A percentile compares a stretch with the other conserved stretches of the same genome.
Evolutionary conservation across 306 rosid genomes (phyloP).

Genomic region (Begonia peltatifolia): DNA sequence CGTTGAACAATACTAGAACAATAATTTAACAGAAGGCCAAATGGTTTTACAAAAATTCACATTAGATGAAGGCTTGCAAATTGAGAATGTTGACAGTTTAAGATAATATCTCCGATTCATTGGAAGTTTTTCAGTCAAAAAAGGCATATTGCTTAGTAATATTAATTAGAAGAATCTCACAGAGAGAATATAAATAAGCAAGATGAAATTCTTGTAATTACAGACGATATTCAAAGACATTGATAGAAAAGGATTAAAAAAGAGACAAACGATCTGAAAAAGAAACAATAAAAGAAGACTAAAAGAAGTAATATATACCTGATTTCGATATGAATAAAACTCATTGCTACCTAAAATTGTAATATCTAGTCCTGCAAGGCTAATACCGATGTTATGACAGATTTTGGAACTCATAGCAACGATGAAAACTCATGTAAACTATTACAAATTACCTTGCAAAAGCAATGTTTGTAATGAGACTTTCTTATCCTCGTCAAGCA

Average conservation of each 20-base stretch:
- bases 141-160: too few species aligned
- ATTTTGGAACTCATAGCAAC: constrained; percentile 9
- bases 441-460: constrained; percentile 41
- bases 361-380: constrained; percentile 68
- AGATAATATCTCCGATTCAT: too few species aligned
- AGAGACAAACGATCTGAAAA: background rate
- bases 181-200: too few species aligned
- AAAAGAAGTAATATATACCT: constrained; percentile 29
- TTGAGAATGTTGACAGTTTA: too few species aligned
- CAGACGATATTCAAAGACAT: background rate
- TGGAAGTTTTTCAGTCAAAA: too few species aligned
- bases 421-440: constrained; percentile 3
- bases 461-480: constrained; percentile 50
- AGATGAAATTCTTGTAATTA: background rate
- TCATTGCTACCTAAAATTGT: constrained; percentile 87
- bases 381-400: constrained; percentile 21
- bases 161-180: too few species aligned
- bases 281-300: background rate
- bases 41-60: too few species aligned
- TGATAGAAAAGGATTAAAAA: background rate
- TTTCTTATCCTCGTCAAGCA: constrained; percentile 39
- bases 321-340: constrained; percentile 81
- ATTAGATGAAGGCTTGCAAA: too few species aligned
- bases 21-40: too few species aligned
- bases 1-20: too few species aligned